A percentile compares a stretch with the other conserved stretches of the same genome.
Conservation (phyloP, 495 filamentous ascomycete species). For the Stereocaulon alpinum region DNA sequence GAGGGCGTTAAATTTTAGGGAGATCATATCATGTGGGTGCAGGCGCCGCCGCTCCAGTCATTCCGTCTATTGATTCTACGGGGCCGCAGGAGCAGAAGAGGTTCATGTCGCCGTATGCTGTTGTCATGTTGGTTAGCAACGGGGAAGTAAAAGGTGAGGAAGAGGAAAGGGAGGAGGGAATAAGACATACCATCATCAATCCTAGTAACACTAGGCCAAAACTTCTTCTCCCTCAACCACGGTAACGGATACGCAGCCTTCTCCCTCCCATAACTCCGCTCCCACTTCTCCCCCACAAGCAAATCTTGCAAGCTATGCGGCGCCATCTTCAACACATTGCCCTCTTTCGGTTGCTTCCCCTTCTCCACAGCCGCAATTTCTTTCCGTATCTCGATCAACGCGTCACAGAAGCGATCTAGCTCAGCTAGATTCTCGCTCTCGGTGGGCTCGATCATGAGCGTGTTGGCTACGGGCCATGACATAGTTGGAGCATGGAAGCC, state of each 20-base stretch:
- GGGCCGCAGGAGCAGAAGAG: constrained; percentile 93
- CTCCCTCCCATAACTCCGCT: constrained; percentile 68
- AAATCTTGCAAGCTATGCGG: constrained; percentile 84
- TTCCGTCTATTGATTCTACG: constrained; percentile 48
- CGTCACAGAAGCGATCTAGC: constrained; percentile 89
- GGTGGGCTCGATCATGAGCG: constrained; percentile 97
- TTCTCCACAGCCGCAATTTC: constrained; percentile 83
- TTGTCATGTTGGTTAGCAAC: too few relatives aligned
- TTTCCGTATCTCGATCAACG: constrained; percentile 75
- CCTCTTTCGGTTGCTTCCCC: constrained; percentile 62
- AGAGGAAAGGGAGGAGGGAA: background rate
- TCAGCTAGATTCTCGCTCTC: constrained; percentile 91
- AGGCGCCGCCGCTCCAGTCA: constrained; percentile 26
- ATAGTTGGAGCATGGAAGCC: constrained; percentile 98
- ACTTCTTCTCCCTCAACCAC: constrained; percentile 91
- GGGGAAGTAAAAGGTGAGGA: too few relatives aligned
- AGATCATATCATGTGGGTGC: constrained; percentile 16
- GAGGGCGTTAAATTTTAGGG: background rate
- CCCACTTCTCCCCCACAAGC: constrained; percentile 59
- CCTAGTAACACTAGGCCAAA: constrained; percentile 87
- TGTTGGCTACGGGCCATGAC: constrained; percentile 94
- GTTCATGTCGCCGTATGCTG: constrained; percentile 85
- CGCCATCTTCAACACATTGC: constrained; percentile 88
- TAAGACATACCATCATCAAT: constrained; percentile 72
- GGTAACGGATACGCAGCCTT: constrained; percentile 80